A percentile compares a stretch with the other conserved stretches of the same genome.
Evolutionary conservation across 2,329 filamentous ascomycete genomes (phyloP).

Genomic region (Fusarium algeriense): DNA sequence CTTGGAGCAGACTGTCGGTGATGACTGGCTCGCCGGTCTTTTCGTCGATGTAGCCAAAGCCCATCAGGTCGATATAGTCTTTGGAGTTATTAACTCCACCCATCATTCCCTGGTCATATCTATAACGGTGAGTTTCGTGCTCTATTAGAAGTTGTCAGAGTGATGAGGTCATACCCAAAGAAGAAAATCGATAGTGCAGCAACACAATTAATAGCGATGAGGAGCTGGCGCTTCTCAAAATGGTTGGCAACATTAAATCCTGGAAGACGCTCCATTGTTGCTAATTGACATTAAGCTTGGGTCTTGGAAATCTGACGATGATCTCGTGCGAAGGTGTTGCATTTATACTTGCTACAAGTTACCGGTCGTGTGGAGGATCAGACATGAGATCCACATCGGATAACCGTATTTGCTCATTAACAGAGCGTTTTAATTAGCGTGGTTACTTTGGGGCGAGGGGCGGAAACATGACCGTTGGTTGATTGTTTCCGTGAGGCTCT

Average conservation of each 20-base stretch:
- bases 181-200: slow-evolving; percentile 45
- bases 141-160: background rate
- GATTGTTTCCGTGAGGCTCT: slow-evolving; percentile 20
- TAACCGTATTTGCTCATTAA: slow-evolving; percentile 2
- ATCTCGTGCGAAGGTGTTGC: background rate
- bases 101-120: slow-evolving; percentile 41
- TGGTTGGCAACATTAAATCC: slow-evolving; percentile 38
- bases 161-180: slow-evolving; percentile 38
- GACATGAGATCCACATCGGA: slow-evolving; percentile 14
- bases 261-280: slow-evolving; percentile 31
- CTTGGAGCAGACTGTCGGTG: slow-evolving; percentile 38
- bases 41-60: slow-evolving; percentile 41
- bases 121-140: background rate
- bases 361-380: slow-evolving; percentile 13
- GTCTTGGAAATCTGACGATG: background rate
- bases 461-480: slow-evolving; percentile 10
- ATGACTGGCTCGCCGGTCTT: slow-evolving; percentile 34
- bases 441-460: background rate
- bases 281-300: background rate
- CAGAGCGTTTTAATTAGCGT: background rate
- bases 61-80: slow-evolving; percentile 41
- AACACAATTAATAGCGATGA: slow-evolving; percentile 43
- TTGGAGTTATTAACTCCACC: slow-evolving; percentile 38
- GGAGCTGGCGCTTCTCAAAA: slow-evolving; percentile 43
- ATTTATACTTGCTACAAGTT: slow-evolving; percentile 21